Evolutionary conservation across 768 basidiomycete species (phyloP), one percentile per base, ranked within the genome.

Genomic region (Leccinum variicolor): DNA sequence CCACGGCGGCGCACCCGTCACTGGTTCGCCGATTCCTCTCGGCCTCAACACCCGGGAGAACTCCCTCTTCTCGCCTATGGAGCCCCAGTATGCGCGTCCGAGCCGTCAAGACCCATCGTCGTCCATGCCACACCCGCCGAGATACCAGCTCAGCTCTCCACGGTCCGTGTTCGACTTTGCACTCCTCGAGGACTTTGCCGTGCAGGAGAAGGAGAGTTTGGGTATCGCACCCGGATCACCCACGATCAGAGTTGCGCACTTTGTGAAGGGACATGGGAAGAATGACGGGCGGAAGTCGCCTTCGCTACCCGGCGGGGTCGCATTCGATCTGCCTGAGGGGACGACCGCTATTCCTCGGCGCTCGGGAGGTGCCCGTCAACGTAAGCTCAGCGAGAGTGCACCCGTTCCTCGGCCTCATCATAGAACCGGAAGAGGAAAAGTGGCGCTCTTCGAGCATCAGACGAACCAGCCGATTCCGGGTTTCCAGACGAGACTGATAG

Each of bases 331-430:
- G 28, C 11, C 66, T 33, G 57, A 39, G 61, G 63, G 55, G 43
- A 25, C 59, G 3, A 19, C 55, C 8, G 17, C 55, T 31, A 29
- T 54, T 28, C 59, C 65, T 45, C 62, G 53, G 17, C 65, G 65
- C 46, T 59, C 54, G 56, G 73, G 64, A 56, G 73, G 65, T 62
- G 72, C 84, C 3, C 86, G 92, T 43, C 88, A 91, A 59, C 88
- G 96, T 49, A 96, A 94, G 66, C 79, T 96, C 55, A 94, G 90
- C 62, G 88, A 93, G 68, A 91, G 88, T 62, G 87, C 85, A 51
- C 82, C 88, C 0, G 73, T 81, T 50, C 89, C 90, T 5, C 82
- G 89, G 34, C 71, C 79, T 4, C 77, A 78, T 53, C 79, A 83
- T 49, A 85, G 79, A 66, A 81, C 78, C 23, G 78, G 82, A 34